Conservation (phyloP, 1,139 yeast genomes). For the Magnusiomyces ingens region DNA sequence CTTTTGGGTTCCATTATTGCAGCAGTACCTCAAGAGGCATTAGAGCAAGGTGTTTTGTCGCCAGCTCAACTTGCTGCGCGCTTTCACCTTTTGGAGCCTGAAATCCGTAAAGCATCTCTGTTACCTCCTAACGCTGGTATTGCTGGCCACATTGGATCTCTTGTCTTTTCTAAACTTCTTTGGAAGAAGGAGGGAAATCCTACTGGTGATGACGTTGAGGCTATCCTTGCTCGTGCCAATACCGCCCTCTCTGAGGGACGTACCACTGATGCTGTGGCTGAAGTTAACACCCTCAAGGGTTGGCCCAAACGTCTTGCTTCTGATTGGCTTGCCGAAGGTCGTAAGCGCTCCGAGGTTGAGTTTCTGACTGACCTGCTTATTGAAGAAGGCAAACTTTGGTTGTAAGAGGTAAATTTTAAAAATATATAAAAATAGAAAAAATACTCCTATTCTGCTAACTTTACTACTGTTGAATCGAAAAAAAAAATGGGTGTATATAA, state of each 20-base stretch:
- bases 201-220: slow-evolving; percentile 78
- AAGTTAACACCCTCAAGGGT: slow-evolving; percentile 82
- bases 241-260: slow-evolving; percentile 69
- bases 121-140: slow-evolving; percentile 95
- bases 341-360: slow-evolving; percentile 84
- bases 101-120: slow-evolving; percentile 79
- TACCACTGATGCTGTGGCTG: slow-evolving; percentile 85
- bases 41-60: slow-evolving; percentile 49
- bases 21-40: slow-evolving; percentile 45
- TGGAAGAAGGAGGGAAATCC: slow-evolving; percentile 59
- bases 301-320: slow-evolving; percentile 87
- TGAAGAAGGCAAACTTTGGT: slow-evolving; percentile 37
- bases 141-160: slow-evolving; percentile 81
- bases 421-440: not conserved
- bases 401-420: not conserved
- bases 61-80: slow-evolving; percentile 54
- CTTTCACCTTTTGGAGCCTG: slow-evolving; percentile 69
- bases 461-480: too few species aligned
- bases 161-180: slow-evolving; percentile 66
- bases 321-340: slow-evolving; percentile 86
- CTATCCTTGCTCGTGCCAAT: slow-evolving; percentile 81
- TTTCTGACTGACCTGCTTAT: slow-evolving; percentile 62
- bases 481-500: too few species aligned
- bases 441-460: not conserved
- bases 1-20: slow-evolving; percentile 41